Evolutionary conservation across 2,329 filamentous ascomycete species (phyloP), one percentile per base, ranked within the genome.

Genomic region (Lasiodiplodia sp.): DNA sequence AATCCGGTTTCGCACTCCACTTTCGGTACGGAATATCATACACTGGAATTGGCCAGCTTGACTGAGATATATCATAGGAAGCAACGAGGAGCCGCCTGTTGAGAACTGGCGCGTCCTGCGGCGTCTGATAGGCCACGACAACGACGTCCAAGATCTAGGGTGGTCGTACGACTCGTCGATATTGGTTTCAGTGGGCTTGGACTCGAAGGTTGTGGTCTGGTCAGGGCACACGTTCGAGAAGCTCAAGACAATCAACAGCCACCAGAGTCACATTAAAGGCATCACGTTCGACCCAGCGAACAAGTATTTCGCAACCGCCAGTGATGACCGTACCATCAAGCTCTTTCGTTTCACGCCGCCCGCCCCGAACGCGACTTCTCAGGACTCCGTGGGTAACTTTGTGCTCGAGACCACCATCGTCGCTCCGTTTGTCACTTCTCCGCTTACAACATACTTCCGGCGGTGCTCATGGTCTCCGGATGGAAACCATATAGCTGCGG

Each of bases 201-300:
- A 99, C 81, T 98, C 96, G 53, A 99, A 99, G 82, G 91, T 99
- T 16, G 96, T 99, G 11, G 92, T 99, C 25, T 99, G 96, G 96
- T 98, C 95, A 1, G 96, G 96, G 0, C 92, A 96, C 80, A 98
- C 94, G 0, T 99, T 99, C 74, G 96, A 99, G 83, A 98, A 97
- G 83, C 87, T 99, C 72, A 98, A 98, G 86, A 95, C 93, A 3
- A 84, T 99, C 5, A 90, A 94, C 2, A 91, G 94, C 69, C 96
- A 99, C 80, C 93, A 97, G 79, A 97, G 94, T 79, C 96, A 98
- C 78, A 96, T 99, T 83, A 99, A 99, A 80, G 96, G 96, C 71
- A 96, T 99, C 75, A 97, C 95, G 0, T 99, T 99, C 77, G 96
- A 99, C 77, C 96, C 96, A 0, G 96, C 96, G 52, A 98, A 98